A percentile compares a stretch with the other conserved stretches of the same genome.
Evolutionary conservation across 306 rosid genomes (phyloP).

Genomic region (Trifolium subterraneum): DNA sequence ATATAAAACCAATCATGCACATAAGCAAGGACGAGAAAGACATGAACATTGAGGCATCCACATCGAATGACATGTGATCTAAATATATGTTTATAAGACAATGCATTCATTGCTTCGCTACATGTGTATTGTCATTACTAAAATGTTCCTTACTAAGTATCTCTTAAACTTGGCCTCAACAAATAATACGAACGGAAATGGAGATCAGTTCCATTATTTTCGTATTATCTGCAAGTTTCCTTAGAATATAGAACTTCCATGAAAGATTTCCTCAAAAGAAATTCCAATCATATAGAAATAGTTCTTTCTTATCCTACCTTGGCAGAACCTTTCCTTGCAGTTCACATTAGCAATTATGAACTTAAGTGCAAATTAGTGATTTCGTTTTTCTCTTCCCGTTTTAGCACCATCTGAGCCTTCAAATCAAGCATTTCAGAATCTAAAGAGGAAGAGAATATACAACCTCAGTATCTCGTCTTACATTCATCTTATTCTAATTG

Average conservation of each 20-base stretch:
- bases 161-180: too few species aligned
- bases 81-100: too few species aligned
- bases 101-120: too few species aligned
- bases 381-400: slow-evolving; percentile 12
- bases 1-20: not conserved
- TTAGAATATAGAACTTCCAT: slow-evolving; percentile 11
- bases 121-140: too few species aligned
- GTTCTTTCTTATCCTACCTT: slow-evolving; percentile 19
- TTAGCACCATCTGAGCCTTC: slow-evolving; percentile 20
- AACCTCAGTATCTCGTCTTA: slow-evolving; percentile 12
- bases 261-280: slow-evolving; percentile 1
- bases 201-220: not conserved
- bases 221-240: not conserved
- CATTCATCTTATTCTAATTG: slow-evolving; percentile 3
- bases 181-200: not conserved
- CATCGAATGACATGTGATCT: too few species aligned
- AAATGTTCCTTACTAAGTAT: too few species aligned
- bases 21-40: not conserved
- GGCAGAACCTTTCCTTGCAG: slow-evolving; percentile 8
- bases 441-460: not conserved
- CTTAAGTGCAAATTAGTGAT: not conserved
- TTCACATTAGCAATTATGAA: not conserved
- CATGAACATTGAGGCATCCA: not conserved
- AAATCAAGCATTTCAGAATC: slow-evolving; percentile 31
- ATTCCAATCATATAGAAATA: slow-evolving; percentile 14